phyloP scores from a whole-genome alignment of 768 basidiomycete species.

The Gelatoporia subvermispora region DNA sequence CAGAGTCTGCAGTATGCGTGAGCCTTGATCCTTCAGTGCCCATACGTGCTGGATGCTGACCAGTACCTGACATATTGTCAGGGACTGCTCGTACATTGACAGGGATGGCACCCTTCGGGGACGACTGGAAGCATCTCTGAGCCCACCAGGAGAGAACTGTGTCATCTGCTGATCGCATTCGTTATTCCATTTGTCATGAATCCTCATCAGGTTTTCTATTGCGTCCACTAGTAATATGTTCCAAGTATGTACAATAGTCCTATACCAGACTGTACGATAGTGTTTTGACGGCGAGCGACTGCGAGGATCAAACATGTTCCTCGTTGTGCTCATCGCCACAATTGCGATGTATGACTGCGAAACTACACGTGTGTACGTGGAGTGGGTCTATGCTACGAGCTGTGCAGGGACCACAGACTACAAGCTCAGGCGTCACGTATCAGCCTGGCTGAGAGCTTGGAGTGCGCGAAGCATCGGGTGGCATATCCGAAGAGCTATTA shows the following conservation, averaged over 20 bases:
- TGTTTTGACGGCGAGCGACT: neutral
- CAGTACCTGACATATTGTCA: neutral
- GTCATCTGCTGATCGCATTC: constrained; percentile 16
- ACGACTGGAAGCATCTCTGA: constrained; percentile 18
- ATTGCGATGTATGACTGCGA: neutral
- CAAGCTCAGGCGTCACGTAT: too few relatives aligned
- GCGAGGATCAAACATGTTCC: neutral
- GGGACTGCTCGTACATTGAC: constrained; percentile 18
- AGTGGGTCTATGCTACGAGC: too few relatives aligned
- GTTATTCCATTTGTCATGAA: neutral
- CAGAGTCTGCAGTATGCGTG: constrained; percentile 50
- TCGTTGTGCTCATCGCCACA: neutral
- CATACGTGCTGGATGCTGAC: neutral
- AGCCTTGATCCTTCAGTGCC: constrained; percentile 21
- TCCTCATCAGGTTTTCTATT: neutral
- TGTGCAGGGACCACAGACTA: too few relatives aligned
- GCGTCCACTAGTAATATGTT: neutral
- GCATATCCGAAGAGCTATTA: too few relatives aligned
- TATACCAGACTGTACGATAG: neutral
- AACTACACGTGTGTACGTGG: too few relatives aligned
- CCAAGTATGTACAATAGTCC: neutral
- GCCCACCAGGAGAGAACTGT: constrained; percentile 14
- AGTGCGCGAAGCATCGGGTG: too few relatives aligned
- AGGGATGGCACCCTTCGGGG: constrained; percentile 19
- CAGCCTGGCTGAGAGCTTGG: too few relatives aligned